These are phyloP conservation scores for Alectoria sarmentosa DNA, from an alignment of 495 filamentous ascomycete species.

Conservation along the genomic window DNA sequence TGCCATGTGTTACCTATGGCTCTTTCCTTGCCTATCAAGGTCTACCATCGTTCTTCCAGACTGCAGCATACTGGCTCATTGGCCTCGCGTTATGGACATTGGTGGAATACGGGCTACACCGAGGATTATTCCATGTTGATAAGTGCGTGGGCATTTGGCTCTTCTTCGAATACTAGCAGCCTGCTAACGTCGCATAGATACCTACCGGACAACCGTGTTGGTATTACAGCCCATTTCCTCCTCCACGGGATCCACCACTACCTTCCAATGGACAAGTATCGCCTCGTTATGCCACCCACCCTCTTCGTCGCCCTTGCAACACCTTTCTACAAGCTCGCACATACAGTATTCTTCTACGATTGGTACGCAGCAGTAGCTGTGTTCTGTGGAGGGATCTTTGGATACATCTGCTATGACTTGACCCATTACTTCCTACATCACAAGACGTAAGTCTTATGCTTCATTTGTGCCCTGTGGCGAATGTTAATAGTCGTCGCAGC, in stretches of 20 bases:
- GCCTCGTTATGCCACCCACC: slow-evolving; percentile 94
- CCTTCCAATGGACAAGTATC: slow-evolving; percentile 93
- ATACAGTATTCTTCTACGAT: slow-evolving; percentile 73
- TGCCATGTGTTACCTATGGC: slow-evolving; percentile 73
- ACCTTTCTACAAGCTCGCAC: slow-evolving; percentile 92
- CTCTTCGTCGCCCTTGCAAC: slow-evolving; percentile 77
- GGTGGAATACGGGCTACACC: slow-evolving; percentile 83
- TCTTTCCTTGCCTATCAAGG: slow-evolving; percentile 58
- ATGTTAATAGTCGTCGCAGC: slow-evolving; percentile 30
- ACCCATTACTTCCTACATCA: slow-evolving; percentile 99
- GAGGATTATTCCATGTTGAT: slow-evolving; percentile 92
- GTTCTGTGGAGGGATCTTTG: slow-evolving; percentile 88
- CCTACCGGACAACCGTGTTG: slow-evolving; percentile 88
- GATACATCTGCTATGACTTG: slow-evolving; percentile 92
- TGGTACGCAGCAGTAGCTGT: slow-evolving; percentile 72
- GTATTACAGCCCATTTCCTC: slow-evolving; percentile 82
- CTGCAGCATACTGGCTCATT: slow-evolving; percentile 50
- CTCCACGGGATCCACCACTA: slow-evolving; percentile 98
- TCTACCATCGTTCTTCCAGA: slow-evolving; percentile 36
- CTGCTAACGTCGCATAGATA: slow-evolving; percentile 41
- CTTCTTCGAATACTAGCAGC: not conserved
- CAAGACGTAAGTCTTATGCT: slow-evolving; percentile 53
- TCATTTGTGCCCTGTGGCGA: not conserved
- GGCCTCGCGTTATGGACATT: slow-evolving; percentile 81
- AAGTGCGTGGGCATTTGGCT: slow-evolving; percentile 57